These are phyloP conservation scores for Aspergillus terreus DNA, from an alignment of 2,329 filamentous ascomycete species.

Conservation along the genomic window DNA sequence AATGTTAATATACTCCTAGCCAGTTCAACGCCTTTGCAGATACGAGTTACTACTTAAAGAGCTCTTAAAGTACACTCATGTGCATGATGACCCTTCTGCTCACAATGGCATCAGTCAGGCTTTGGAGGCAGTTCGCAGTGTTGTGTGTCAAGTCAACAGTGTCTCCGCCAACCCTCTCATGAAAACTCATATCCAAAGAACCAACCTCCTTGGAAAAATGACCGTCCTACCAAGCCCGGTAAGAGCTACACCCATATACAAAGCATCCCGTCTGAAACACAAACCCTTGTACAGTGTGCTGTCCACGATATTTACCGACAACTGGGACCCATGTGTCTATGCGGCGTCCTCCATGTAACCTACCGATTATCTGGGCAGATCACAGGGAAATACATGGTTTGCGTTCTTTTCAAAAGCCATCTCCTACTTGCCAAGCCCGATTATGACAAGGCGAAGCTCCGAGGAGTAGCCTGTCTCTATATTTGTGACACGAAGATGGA, in stretches of 20 bases:
- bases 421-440: constrained; percentile 69
- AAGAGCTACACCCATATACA: background rate
- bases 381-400: constrained; percentile 78
- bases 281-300: constrained; percentile 16
- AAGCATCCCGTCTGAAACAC: background rate
- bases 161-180: constrained; percentile 73
- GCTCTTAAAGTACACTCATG: constrained; percentile 76
- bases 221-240: constrained; percentile 60
- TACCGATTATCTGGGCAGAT: constrained; percentile 70
- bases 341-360: constrained; percentile 77
- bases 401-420: constrained; percentile 76
- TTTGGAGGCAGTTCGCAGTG: constrained; percentile 67
- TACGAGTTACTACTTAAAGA: constrained; percentile 86
- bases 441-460: constrained; percentile 65
- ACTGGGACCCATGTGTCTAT: constrained; percentile 75
- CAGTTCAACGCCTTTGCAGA: constrained; percentile 86
- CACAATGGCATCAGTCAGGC: constrained; percentile 76
- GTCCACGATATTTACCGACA: constrained; percentile 63
- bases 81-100: constrained; percentile 77
- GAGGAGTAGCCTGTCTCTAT: constrained; percentile 69
- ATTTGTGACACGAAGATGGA: constrained; percentile 44
- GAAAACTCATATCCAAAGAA: constrained; percentile 70
- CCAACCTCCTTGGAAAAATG: constrained; percentile 79
- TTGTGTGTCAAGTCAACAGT: constrained; percentile 75
- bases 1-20: constrained; percentile 50